phyloP scores from a whole-genome alignment of 306 rosid species.

The Cotoneaster glaucophyllus region DNA sequence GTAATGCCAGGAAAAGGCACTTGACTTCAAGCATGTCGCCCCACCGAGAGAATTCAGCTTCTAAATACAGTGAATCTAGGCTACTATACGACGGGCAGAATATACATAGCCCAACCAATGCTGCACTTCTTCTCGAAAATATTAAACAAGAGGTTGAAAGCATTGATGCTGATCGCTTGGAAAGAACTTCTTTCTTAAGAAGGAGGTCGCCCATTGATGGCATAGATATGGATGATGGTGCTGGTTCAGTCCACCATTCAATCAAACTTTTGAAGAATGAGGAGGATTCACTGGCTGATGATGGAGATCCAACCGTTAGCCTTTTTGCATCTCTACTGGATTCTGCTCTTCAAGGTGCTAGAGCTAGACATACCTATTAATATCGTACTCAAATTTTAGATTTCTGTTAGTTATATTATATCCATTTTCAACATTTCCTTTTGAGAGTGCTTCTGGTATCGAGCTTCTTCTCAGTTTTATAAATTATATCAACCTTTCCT shows the following conservation, averaged over 20 bases:
- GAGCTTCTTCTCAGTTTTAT: neutral
- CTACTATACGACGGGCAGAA: constrained; percentile 59
- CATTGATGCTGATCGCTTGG: constrained; percentile 39
- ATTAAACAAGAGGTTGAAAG: constrained; percentile 70
- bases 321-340: constrained; percentile 78
- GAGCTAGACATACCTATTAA: constrained; percentile 10
- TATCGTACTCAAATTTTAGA: neutral
- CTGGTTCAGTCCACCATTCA: constrained; percentile 49
- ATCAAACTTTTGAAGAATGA: constrained; percentile 64
- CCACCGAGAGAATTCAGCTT: constrained; percentile 38
- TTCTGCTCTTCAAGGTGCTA: constrained; percentile 74
- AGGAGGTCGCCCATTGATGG: constrained; percentile 49
- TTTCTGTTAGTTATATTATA: constrained; percentile 1
- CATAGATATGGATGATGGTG: constrained; percentile 44
- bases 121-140: constrained; percentile 84
- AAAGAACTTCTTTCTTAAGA: constrained; percentile 45
- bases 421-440: neutral
- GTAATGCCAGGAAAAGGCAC: constrained; percentile 66
- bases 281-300: constrained; percentile 52
- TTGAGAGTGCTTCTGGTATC: neutral
- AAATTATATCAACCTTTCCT: neutral
- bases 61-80: constrained; percentile 51
- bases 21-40: constrained; percentile 44
- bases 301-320: constrained; percentile 58
- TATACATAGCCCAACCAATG: constrained; percentile 85